Evolutionary conservation across 2,329 filamentous ascomycete species (phyloP).

Genomic region (Chrysoporthe puriensis): DNA sequence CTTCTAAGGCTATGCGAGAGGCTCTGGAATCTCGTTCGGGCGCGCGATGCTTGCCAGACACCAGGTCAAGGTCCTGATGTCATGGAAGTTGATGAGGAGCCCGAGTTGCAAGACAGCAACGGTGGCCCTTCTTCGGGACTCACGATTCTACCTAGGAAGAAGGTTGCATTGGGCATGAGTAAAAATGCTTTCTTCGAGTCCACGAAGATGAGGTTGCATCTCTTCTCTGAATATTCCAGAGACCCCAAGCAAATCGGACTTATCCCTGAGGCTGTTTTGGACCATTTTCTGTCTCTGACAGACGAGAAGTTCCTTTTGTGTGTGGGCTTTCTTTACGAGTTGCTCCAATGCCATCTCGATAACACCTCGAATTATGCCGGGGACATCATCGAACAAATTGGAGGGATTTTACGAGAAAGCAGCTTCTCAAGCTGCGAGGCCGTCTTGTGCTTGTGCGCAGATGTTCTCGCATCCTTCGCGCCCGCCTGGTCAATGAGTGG

Average conservation of each 20-base stretch:
- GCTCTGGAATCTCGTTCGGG: constrained; percentile 41
- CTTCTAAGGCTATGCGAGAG: constrained; percentile 50
- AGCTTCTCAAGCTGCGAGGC: constrained; percentile 76
- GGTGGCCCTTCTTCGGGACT: constrained; percentile 42
- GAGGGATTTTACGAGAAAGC: constrained; percentile 56
- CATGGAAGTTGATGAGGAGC: constrained; percentile 71
- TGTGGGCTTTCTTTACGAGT: constrained; percentile 52
- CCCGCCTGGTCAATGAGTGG: constrained; percentile 64
- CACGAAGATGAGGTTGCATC: constrained; percentile 48
- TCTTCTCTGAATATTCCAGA: constrained; percentile 48
- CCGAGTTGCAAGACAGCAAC: constrained; percentile 62
- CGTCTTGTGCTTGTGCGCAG: constrained; percentile 68
- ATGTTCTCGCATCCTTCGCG: constrained; percentile 67
- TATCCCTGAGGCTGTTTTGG: constrained; percentile 55
- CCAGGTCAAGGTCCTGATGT: constrained; percentile 49
- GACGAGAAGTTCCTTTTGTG: constrained; percentile 60
- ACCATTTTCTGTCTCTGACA: constrained; percentile 51
- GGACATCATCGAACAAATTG: constrained; percentile 54
- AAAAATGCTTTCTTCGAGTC: constrained; percentile 52
- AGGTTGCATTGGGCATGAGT: constrained; percentile 47
- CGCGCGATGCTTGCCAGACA: constrained; percentile 39
- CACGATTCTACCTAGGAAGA: constrained; percentile 51
- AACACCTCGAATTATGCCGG: constrained; percentile 51
- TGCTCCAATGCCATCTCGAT: constrained; percentile 59
- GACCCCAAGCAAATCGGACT: constrained; percentile 51